Percentiles rank a stretch among this genome's conserved stretches.
Evolutionary conservation across 2,329 filamentous ascomycete species (phyloP).

Genomic region (Aspergillus sp.): DNA sequence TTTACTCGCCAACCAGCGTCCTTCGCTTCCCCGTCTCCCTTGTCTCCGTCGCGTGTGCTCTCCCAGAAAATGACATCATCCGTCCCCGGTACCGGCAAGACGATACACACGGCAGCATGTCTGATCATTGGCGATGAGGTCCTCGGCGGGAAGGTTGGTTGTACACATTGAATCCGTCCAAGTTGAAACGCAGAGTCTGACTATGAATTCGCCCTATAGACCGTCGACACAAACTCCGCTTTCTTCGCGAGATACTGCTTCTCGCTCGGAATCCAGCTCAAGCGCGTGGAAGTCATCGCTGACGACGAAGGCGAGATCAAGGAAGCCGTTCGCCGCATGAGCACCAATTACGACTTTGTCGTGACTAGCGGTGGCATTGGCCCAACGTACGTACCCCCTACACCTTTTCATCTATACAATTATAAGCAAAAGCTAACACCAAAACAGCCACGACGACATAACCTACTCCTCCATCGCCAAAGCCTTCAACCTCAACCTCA

Average conservation of each 20-base stretch:
- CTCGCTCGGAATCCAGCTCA: slow-evolving; percentile 66
- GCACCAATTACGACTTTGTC: slow-evolving; percentile 85
- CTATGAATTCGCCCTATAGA: slow-evolving; percentile 40
- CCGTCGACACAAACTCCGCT: slow-evolving; percentile 65
- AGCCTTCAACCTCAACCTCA: slow-evolving; percentile 75
- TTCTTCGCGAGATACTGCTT: slow-evolving; percentile 68
- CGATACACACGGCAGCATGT: slow-evolving; percentile 86
- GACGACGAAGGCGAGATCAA: slow-evolving; percentile 90
- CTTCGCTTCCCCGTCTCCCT: slow-evolving; percentile 32
- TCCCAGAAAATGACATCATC: slow-evolving; percentile 46
- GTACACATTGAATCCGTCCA: background rate
- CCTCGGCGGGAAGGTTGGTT: slow-evolving; percentile 80
- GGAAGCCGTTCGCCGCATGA: slow-evolving; percentile 85
- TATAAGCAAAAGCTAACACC: background rate
- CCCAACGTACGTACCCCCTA: slow-evolving; percentile 68
- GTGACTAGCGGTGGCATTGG: slow-evolving; percentile 95
- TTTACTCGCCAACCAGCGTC: slow-evolving; percentile 57
- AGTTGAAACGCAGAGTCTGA: background rate
- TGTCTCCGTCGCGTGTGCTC: slow-evolving; percentile 17
- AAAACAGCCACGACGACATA: slow-evolving; percentile 84
- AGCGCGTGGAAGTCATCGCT: slow-evolving; percentile 86
- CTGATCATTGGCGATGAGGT: slow-evolving; percentile 98
- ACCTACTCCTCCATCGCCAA: slow-evolving; percentile 93
- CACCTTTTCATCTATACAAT: background rate
- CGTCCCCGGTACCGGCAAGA: slow-evolving; percentile 45